Evolutionary conservation across 768 basidiomycete genomes (phyloP), one percentile per base, ranked within the genome.

Genomic region (Russula emetica): DNA sequence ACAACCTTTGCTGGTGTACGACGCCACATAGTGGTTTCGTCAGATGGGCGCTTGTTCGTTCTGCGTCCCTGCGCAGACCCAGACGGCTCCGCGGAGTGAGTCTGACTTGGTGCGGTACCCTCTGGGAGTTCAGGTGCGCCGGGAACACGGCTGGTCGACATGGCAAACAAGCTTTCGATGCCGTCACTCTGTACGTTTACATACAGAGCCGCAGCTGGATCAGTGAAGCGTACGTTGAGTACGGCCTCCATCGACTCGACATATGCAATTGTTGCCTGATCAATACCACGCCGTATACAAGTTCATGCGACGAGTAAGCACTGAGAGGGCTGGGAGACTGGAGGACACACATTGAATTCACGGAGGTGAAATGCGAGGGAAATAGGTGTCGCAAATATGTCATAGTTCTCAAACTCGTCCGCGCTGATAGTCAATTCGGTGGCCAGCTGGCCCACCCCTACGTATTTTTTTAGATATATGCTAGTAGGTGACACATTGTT

Each of bases 371-470:
- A 92, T 0, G 84, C 85, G 57, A 94, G 82, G 4, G 83, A 85
- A 36, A 82, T 82, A 1, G 92, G 88, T 20, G 82, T 75, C 11
- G 79, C 75, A 69, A 78, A 79, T 13, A 92, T 76, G 52, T 89
- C 82, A 70, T 92, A 94, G 8, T 80, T 75, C 57, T 93, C 90
- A 66, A 94, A 94, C 69, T 93, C 92, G 45, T 90, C 88, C 0
- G 82, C 82, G 61, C 85, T 87, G 57, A 94, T 85, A 1, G 81
- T 81, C 54, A 93, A 78, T 72, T 92, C 90, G 1, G 91, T 93
- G 5, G 86, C 80, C 18, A 92, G 77, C 60, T 90, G 83, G 20
- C 79, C 78, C 69, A 77, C 79, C 54, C 81, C 88, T 89, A 61
- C 11, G 10, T 32, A 47, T 51, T 51, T 51, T 51, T 51, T 42